Evolutionary conservation across 805 yeast genomes (phyloP).

Genomic region (Zygotorulaspora florentina): DNA sequence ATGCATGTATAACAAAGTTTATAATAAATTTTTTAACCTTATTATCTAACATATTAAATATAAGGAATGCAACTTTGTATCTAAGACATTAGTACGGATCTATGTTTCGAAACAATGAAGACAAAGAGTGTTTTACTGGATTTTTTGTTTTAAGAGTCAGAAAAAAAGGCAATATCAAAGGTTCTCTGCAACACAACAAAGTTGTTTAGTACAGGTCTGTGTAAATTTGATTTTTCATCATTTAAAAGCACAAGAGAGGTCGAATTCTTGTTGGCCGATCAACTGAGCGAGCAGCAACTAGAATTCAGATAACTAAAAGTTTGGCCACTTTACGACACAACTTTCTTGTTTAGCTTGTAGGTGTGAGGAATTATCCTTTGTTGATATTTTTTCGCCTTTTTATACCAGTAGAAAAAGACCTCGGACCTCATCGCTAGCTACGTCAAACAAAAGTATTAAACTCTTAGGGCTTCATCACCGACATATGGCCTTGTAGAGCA

Average conservation of each 20-base stretch:
- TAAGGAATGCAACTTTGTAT: neutral
- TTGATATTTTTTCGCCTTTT: neutral
- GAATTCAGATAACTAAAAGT: neutral
- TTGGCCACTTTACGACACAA: neutral
- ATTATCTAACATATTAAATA: constrained; percentile 8
- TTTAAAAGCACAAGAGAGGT: constrained; percentile 5
- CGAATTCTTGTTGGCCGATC: constrained; percentile 2
- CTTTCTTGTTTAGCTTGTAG: too few species aligned
- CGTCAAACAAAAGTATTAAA: neutral
- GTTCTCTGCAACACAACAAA: constrained; percentile 34
- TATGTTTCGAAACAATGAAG: neutral
- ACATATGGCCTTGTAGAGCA: neutral
- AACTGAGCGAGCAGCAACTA: constrained; percentile 5
- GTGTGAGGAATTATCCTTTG: too few species aligned
- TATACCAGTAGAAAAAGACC: neutral
- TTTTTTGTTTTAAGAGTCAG: constrained; percentile 12
- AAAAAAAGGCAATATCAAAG: constrained; percentile 27
- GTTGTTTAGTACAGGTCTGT: constrained; percentile 39
- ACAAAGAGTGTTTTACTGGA: neutral
- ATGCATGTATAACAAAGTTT: constrained; percentile 19
- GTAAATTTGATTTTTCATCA: constrained; percentile 35
- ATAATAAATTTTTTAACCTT: constrained; percentile 14
- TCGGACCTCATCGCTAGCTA: constrained; percentile 8
- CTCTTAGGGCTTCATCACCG: neutral
- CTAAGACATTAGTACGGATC: too few species aligned